Evolutionary conservation across 805 yeast species (phyloP), one percentile per base, ranked within the genome.

Genomic region (Ogataea zsoltii): DNA sequence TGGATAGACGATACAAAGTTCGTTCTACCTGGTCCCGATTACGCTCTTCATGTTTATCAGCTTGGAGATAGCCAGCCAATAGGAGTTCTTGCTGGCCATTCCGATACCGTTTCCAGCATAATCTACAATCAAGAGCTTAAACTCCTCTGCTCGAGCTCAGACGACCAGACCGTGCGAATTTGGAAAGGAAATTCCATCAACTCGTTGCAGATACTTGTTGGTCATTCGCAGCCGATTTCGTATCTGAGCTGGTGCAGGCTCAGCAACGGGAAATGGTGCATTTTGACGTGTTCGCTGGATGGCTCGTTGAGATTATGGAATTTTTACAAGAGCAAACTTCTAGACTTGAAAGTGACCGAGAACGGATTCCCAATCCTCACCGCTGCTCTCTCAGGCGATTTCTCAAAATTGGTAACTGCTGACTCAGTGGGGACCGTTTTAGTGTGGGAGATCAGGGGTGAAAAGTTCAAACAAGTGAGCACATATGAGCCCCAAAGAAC

Each of bases 1-100:
- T 89, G 96, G 96, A 69, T 90, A 13, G 87, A 81, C 54, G 77
- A 77, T 28, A 63, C 67, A 43, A 85, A 80, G 53, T 85, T 85
- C 62, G 87, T 88, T 2, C 65, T 85, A n/a, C 84, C 96, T 0
- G 84, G 87, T 0, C 57, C 70, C 2, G 73, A 73, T 41, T 74
- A 80, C 40, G 56, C 79, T 5, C 76, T 88, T 9, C 62, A 75
- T 17, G 79, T 88, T 1, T 80, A 77, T 63, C 74, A 79, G 39
- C 57, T 78, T 4, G 72, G 72, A 4, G 76, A 74, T 25, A 62
- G 68, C 34, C 61, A 60, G 39, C 80, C 85, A 1, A 49, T 76
- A 1, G 81, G 85, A 4, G 65, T 69, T 21, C 66, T 83, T 38
- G 50, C 72, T 10, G 96, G 96, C 1, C 96, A 89, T 61, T 69